Conservation (phyloP, 192 early-diverging fungal species). For the Backusella liffmaniae region DNA sequence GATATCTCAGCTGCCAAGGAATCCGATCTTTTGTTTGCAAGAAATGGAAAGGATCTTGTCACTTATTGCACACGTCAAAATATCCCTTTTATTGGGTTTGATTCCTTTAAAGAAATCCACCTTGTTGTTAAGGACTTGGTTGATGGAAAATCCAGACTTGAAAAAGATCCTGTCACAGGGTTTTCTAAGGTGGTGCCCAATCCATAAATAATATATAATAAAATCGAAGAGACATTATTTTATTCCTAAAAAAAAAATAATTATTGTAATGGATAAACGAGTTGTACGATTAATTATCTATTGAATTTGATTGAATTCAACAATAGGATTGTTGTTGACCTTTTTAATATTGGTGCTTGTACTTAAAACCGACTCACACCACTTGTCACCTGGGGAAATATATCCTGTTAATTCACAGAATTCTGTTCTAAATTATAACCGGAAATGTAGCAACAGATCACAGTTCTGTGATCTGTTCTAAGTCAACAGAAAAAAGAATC, state of each 20-base stretch:
- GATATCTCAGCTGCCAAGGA: slow-evolving; percentile 72
- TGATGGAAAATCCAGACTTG: slow-evolving; percentile 7
- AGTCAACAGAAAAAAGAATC: no score
- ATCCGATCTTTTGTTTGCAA: slow-evolving; percentile 74
- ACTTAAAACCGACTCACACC: not conserved
- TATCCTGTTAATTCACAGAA: no score
- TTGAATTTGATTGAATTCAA: no score
- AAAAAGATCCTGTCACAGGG: slow-evolving; percentile 27
- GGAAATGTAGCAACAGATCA: no score
- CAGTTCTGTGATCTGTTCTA: no score
- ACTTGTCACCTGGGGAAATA: no score
- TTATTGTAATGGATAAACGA: not conserved
- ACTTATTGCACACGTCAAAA: slow-evolving; percentile 61
- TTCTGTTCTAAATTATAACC: no score
- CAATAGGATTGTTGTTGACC: not conserved
- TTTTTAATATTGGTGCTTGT: not conserved
- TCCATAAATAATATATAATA: not conserved
- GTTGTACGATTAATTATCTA: no score
- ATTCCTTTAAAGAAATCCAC: slow-evolving; percentile 50
- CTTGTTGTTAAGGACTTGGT: slow-evolving; percentile 27
- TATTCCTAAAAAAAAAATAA: not conserved
- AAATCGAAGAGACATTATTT: not conserved
- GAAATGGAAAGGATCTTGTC: slow-evolving; percentile 67
- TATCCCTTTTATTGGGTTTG: slow-evolving; percentile 55
- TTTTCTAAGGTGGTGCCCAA: slow-evolving; percentile 21